Evolutionary conservation across 1,139 yeast species (phyloP), one percentile per base, ranked within the genome.

Genomic region (Sugiyamaella castrensis): DNA sequence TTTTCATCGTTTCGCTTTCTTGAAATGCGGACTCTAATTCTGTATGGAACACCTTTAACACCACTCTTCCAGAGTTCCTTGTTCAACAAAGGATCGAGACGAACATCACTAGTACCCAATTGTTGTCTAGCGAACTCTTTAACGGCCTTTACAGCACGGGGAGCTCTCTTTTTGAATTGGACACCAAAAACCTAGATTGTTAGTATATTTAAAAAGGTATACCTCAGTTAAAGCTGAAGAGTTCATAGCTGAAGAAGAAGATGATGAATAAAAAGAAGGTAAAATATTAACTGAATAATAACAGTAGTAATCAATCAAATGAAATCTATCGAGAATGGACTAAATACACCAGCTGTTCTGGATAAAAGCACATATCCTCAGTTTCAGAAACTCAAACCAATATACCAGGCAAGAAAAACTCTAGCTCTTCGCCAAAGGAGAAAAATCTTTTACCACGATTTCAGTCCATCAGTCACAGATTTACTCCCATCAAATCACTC

Each of bases 1-100:
- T 94, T 98, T 81, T 92, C 98, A 77, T 94, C 98, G 82, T 92
- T 92, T 83, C 98, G 88, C 92, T 87, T 92, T 88, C 98, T 91
- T 60, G 98, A 89, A 79, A 94, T 91, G 82, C 97, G 91, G 75
- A 94, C 83, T 82, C 99, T 89, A 78, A 94, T 74, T 84, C 97
- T 91, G 87, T 79, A 80, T 75, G 95, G 96, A 71, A 88, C 95
- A 80, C 97, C 97, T 84, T 91, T 92, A 80, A 94, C 85, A 81
- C 99, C 99, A 81, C 95, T 89, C 78, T 88, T 87, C 98, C 98
- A 94, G 79, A 94, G 81, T 74, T 86, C 95, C 77, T 91, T 94
- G 86, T 94, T 94, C 78, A 94, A 82, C 77, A 83, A 87, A 73
- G 98, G 98, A 80, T 92, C 98, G 72, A 94, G 80, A 82, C 98